Conservation (phyloP, 2,329 filamentous ascomycete species). For the Aspergillus luchuensis region DNA sequence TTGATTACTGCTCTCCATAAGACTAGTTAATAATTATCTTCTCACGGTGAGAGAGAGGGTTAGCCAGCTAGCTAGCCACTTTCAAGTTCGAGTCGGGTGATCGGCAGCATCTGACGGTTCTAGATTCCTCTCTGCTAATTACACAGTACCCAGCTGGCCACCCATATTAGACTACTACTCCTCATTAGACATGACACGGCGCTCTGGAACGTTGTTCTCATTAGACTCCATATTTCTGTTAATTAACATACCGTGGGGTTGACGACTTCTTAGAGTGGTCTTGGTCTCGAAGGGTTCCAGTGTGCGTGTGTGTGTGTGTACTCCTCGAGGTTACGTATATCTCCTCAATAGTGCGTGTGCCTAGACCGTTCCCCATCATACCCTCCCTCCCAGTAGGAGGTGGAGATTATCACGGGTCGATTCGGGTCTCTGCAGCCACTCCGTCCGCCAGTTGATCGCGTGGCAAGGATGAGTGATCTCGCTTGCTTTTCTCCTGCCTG, state of each 20-base stretch:
- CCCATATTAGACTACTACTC: not conserved
- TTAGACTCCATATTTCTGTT: not conserved
- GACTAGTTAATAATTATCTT: too few species aligned
- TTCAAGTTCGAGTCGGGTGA: not conserved
- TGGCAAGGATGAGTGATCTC: not conserved
- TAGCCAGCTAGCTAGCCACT: not conserved
- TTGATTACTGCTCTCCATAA: too few species aligned
- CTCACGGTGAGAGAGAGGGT: too few species aligned
- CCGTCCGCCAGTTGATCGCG: not conserved
- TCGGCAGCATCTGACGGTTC: constrained; percentile 9
- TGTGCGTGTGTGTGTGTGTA: too few species aligned
- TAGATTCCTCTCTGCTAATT: constrained; percentile 1
- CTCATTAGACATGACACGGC: not conserved
- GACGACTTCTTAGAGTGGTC: not conserved
- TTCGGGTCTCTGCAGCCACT: not conserved
- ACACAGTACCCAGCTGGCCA: not conserved
- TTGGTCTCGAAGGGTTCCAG: not conserved
- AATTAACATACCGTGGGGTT: not conserved
- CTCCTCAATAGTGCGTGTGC: not conserved
- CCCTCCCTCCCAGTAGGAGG: not conserved
- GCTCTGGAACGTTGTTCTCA: not conserved
- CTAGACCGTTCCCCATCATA: not conserved
- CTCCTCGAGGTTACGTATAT: too few species aligned
- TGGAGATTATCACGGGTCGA: not conserved
- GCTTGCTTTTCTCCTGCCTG: not conserved